phyloP scores from a whole-genome alignment of 257 asterid species.

The Fraxinus quadrangulata region DNA sequence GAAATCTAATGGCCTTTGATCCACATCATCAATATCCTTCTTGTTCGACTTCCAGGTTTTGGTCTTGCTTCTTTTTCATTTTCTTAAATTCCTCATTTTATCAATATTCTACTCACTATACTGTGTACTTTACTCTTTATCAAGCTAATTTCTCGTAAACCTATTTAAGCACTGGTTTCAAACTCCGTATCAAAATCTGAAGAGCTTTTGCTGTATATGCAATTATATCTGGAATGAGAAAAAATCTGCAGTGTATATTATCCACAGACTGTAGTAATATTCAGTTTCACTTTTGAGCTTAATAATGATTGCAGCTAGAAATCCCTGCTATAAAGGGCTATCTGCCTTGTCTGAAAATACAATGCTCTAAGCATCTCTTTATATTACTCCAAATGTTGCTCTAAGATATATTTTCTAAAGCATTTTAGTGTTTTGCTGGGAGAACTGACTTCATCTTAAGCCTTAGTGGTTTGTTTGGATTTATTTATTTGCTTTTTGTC shows the following conservation, averaged over 20 bases:
- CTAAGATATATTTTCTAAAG: background rate
- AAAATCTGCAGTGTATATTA: too few species aligned
- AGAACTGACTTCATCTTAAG: background rate
- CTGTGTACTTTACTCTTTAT: too few species aligned
- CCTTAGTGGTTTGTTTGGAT: background rate
- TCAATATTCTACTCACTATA: too few species aligned
- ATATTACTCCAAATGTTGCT: background rate
- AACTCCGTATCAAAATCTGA: background rate
- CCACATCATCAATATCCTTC: slow-evolving; percentile 49
- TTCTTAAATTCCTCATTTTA: background rate
- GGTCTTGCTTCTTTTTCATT: background rate
- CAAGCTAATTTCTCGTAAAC: too few species aligned
- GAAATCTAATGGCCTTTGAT: slow-evolving; percentile 75
- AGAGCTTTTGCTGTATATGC: background rate
- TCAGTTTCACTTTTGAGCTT: background rate
- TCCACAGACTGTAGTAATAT: background rate
- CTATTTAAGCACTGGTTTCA: background rate
- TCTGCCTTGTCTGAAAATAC: background rate
- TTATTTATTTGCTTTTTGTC: background rate
- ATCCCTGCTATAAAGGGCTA: background rate
- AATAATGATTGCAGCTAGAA: background rate
- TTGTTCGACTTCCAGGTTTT: slow-evolving; percentile 68
- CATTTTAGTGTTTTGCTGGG: background rate
- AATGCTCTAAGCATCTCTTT: background rate
- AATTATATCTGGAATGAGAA: background rate